Base-by-base conservation (phyloP, 768 basidiomycete genomes). In the Lactarius sanguifluus region DNA sequence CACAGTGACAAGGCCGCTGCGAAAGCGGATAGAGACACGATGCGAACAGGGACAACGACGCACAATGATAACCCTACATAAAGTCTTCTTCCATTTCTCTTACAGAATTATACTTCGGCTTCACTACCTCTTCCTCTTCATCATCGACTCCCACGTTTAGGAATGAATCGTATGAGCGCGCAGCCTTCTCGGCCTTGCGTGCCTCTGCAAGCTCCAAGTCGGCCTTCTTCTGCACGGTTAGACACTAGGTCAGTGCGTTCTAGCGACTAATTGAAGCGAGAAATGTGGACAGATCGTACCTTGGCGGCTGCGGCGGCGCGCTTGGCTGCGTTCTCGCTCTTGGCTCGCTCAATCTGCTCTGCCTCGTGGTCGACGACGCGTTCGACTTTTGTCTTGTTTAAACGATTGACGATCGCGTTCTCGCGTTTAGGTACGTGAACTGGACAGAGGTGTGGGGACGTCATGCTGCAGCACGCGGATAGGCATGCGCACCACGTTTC, bases 331-430 rank as follows among this genome's bases (percentile, higher is more conserved):
- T 84, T 87, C 73, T 94, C 94, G 62, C 79, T 78, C 75, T 94
- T 95, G 71, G 94, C 75, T 20, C 96, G 83, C 36, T 94, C 94
- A 32, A 93, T 79, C 28, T 83, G 82, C 71, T 96, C 96, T 70
- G 89, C 86, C 73, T 98, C 96, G 72, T 98, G 96, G 72, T 98
- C 92, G 28, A 97, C 92, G 41, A 84, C 82, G 34, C 81, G 83
- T 77, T 93, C 93, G 59, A 85, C 78, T 72, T 96, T 98, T 16
- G 96, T 98, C 79, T 96, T 97, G 78, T 92, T 95, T 52, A 98
- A 79, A 32, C 96, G 86, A 73, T 98, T 98, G 40, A 98, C 91
- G 65, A 96, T 91, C 3, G 81, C 71, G 74, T 99, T 99, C 70
- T 96, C 91, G 38, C 96, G 87, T 64, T 87, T 87, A 1, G 82